A percentile compares a stretch with the other conserved stretches of the same genome.
Conservation (phyloP, 1,284 basidiomycete species). For the Sporisorium scitamineum region DNA sequence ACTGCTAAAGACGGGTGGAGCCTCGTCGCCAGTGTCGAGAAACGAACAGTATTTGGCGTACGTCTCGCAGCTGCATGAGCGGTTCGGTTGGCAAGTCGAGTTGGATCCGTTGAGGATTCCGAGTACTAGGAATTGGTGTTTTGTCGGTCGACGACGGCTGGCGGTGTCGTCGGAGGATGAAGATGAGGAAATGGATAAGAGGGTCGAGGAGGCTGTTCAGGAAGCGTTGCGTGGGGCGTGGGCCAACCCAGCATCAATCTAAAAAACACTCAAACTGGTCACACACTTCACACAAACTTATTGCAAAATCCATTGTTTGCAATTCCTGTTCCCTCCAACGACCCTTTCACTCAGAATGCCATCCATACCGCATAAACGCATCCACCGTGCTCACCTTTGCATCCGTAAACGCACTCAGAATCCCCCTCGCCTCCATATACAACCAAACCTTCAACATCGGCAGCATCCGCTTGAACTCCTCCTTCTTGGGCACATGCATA, state of each 20-base stretch:
- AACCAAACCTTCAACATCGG: constrained; percentile 66
- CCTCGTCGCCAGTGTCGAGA: constrained; percentile 66
- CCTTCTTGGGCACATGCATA: constrained; percentile 39
- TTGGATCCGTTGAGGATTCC: constrained; percentile 88
- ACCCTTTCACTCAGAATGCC: constrained; percentile 53
- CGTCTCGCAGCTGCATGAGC: constrained; percentile 64
- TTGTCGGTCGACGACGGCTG: constrained; percentile 73
- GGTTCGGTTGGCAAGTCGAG: constrained; percentile 87
- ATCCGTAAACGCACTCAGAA: constrained; percentile 48
- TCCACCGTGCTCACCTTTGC: constrained; percentile 55
- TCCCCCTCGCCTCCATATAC: constrained; percentile 58
- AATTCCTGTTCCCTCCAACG: neutral
- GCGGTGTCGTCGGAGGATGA: neutral
- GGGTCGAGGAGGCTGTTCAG: constrained; percentile 10
- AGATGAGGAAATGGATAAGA: neutral
- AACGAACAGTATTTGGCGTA: constrained; percentile 69
- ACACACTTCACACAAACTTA: neutral
- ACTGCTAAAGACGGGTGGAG: constrained; percentile 1
- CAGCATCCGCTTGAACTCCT: constrained; percentile 35
- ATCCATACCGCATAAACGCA: constrained; percentile 65
- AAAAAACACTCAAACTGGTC: neutral
- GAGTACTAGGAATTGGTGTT: constrained; percentile 90
- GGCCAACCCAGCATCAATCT: constrained; percentile 1
- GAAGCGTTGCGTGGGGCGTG: constrained; percentile 13
- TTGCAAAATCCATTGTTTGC: neutral